A percentile compares a stretch with the other conserved stretches of the same genome.
Evolutionary conservation across 1,284 basidiomycete genomes (phyloP).

Genomic region (Leccinum pachyderme): DNA sequence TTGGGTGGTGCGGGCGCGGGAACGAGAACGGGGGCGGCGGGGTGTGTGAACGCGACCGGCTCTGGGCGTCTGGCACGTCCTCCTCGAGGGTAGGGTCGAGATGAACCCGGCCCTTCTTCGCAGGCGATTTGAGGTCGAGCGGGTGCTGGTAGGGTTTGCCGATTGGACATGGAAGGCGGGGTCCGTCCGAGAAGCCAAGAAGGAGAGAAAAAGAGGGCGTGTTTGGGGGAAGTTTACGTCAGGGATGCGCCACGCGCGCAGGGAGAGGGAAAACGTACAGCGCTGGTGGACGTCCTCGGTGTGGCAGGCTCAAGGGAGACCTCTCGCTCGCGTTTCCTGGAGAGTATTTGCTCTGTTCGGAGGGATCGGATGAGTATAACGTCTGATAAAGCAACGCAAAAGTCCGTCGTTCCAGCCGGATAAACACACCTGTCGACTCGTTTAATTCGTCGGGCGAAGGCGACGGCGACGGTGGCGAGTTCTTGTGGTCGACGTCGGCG

Average conservation of each 20-base stretch:
- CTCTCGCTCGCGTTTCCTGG: conserved; percentile 68
- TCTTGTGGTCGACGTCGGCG: conserved; percentile 19
- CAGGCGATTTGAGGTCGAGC: conserved; percentile 51
- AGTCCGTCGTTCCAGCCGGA: conserved; percentile 23
- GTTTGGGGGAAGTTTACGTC: conserved; percentile 29
- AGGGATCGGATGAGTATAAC: conserved; percentile 16
- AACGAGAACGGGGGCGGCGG: conserved; percentile 24
- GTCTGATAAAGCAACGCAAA: conserved; percentile 27
- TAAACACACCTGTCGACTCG: conserved; percentile 31
- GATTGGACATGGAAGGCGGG: not conserved
- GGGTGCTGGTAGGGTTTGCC: too few relatives aligned
- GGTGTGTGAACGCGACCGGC: conserved; percentile 38
- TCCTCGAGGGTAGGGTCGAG: conserved; percentile 62
- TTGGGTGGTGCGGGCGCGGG: not conserved
- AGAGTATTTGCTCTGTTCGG: conserved; percentile 35
- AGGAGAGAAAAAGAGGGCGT: conserved; percentile 6
- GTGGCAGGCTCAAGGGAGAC: conserved; percentile 67
- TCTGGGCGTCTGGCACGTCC: conserved; percentile 39
- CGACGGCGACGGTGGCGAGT: conserved; percentile 29
- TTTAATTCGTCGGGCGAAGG: conserved; percentile 30
- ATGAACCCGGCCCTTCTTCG: conserved; percentile 69
- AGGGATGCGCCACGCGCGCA: conserved; percentile 16
- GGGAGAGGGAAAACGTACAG: conserved; percentile 22
- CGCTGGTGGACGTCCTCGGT: conserved; percentile 44
- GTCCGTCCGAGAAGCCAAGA: conserved; percentile 7